Evolutionary conservation across 805 yeast genomes (phyloP).

Genomic region (Zygoascus tannicola): DNA sequence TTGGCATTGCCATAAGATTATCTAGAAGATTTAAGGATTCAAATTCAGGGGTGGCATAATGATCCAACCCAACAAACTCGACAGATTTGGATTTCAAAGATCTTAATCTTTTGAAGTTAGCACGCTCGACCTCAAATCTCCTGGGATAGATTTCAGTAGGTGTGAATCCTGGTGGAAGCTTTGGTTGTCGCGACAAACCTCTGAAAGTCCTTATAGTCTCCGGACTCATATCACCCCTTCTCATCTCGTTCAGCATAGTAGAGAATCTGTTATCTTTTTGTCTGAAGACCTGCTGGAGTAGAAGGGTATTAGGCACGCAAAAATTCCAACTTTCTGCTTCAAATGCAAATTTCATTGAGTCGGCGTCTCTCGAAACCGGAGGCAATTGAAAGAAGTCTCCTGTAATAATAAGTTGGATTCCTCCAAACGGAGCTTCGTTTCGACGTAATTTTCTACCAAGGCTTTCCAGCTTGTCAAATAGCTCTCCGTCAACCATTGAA

Average conservation of each 20-base stretch:
- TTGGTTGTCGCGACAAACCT: constrained; percentile 44
- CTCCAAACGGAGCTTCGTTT: constrained; percentile 68
- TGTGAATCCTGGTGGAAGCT: constrained; percentile 61
- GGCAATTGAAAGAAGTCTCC: constrained; percentile 96
- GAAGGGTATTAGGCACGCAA: constrained; percentile 54
- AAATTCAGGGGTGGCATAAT: constrained; percentile 20
- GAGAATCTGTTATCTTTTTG: constrained; percentile 71
- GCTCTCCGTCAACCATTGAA: constrained; percentile 78
- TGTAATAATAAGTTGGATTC: constrained; percentile 75
- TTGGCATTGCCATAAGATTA: constrained; percentile 61
- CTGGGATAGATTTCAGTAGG: constrained; percentile 91
- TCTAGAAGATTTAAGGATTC: constrained; percentile 37
- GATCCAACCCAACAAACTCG: constrained; percentile 42
- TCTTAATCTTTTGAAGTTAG: constrained; percentile 49
- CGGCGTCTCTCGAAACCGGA: constrained; percentile 46
- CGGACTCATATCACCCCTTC: constrained; percentile 57
- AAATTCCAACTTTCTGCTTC: constrained; percentile 61
- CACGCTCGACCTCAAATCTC: constrained; percentile 69
- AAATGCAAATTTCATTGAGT: constrained; percentile 55
- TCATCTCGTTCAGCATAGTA: constrained; percentile 66
- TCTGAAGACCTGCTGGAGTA: constrained; percentile 74
- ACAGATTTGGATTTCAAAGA: constrained; percentile 40
- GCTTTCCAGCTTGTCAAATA: constrained; percentile 62
- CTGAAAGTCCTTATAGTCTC: constrained; percentile 42
- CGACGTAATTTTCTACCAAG: constrained; percentile 51